These are phyloP conservation scores for Tricholoma sp. DNA, from an alignment of 768 basidiomycete genomes.

Conservation along the genomic window DNA sequence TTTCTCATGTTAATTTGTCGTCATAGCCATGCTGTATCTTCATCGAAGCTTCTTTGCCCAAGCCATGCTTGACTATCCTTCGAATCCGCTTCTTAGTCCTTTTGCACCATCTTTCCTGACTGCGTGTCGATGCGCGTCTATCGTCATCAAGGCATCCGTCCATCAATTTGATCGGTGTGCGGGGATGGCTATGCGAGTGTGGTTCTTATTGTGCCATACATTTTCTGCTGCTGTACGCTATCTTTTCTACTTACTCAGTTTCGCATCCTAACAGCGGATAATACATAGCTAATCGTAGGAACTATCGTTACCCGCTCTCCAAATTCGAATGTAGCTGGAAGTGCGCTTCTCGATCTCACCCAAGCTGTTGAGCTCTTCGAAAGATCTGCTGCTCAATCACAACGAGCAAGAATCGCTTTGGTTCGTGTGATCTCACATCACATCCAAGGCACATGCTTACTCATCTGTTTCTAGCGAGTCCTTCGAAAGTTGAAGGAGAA, in stretches of 20 bases:
- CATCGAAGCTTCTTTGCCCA: conserved; percentile 57
- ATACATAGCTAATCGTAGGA: conserved; percentile 47
- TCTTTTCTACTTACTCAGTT: background rate
- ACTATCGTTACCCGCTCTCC: conserved; percentile 58
- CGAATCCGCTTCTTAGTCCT: conserved; percentile 48
- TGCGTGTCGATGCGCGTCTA: conserved; percentile 46
- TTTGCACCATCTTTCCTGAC: conserved; percentile 55
- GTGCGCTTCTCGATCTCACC: conserved; percentile 45
- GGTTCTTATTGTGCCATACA: conserved; percentile 46
- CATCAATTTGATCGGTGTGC: conserved; percentile 46
- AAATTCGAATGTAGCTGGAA: conserved; percentile 41
- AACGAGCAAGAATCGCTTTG: conserved; percentile 42
- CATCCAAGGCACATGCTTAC: background rate
- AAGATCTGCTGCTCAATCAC: conserved; percentile 36
- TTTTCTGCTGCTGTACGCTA: conserved; percentile 43
- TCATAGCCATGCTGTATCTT: conserved; percentile 45
- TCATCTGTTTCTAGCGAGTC: conserved; percentile 28
- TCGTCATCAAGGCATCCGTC: conserved; percentile 44
- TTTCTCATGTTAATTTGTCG: background rate
- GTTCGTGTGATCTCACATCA: conserved; percentile 21
- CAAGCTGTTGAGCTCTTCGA: conserved; percentile 43
- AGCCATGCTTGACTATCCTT: conserved; percentile 48
- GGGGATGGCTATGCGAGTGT: conserved; percentile 42
- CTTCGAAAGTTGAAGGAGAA: conserved; percentile 42
- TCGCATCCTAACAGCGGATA: background rate